Evolutionary conservation across 1,139 yeast genomes (phyloP).

Genomic region (Debaryomyces fabryi): DNA sequence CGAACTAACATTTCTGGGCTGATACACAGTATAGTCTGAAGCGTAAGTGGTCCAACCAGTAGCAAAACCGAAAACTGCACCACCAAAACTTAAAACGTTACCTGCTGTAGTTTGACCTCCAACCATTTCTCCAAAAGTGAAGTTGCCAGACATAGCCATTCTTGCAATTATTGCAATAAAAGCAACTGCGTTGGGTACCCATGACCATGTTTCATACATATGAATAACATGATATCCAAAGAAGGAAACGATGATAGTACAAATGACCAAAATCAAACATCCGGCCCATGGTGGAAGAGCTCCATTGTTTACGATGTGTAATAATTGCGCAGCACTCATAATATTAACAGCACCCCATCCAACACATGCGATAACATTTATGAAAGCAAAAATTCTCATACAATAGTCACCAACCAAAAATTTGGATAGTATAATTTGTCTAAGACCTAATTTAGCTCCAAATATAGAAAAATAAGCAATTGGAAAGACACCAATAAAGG

Average conservation of each 20-base stretch:
- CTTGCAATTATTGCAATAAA: slow-evolving; percentile 80
- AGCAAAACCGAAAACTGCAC: slow-evolving; percentile 85
- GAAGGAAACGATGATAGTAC: slow-evolving; percentile 75
- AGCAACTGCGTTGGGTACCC: slow-evolving; percentile 79
- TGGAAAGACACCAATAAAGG: slow-evolving; percentile 68
- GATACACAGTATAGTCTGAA: slow-evolving; percentile 89
- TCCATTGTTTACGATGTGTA: slow-evolving; percentile 72
- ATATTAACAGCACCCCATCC: slow-evolving; percentile 97
- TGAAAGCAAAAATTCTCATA: slow-evolving; percentile 74
- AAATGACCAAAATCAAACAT: slow-evolving; percentile 68
- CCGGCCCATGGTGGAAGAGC: slow-evolving; percentile 91
- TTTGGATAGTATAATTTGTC: slow-evolving; percentile 85
- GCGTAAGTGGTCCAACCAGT: slow-evolving; percentile 96
- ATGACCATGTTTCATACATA: slow-evolving; percentile 78
- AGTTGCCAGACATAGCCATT: slow-evolving; percentile 65
- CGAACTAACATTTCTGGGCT: slow-evolving; percentile 62
- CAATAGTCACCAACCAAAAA: slow-evolving; percentile 76
- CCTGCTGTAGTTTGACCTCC: slow-evolving; percentile 72
- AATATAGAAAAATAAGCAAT: slow-evolving; percentile 84
- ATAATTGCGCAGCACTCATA: slow-evolving; percentile 84
- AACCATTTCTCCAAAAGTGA: slow-evolving; percentile 49
- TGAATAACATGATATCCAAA: slow-evolving; percentile 88
- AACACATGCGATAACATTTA: slow-evolving; percentile 83
- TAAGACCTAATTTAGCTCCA: slow-evolving; percentile 83
- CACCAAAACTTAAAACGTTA: slow-evolving; percentile 79